Evolutionary conservation across 768 basidiomycete species (phyloP), one percentile per base, ranked within the genome.

Genomic region (Megacollybia marginata): DNA sequence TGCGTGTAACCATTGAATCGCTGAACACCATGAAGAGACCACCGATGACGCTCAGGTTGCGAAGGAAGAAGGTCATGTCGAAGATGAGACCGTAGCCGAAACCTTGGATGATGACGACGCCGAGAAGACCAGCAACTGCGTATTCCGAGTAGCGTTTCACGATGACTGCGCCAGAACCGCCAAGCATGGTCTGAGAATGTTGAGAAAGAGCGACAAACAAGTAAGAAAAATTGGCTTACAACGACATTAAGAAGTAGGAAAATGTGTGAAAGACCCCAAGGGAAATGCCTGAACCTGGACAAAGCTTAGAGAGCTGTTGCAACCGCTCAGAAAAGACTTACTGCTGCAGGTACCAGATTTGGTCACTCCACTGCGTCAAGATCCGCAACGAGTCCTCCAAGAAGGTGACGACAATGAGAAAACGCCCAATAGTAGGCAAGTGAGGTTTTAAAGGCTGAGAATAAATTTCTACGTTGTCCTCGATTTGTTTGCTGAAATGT

Each of bases 31-130:
- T 99, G 69, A 99, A 85, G 43, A 99, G 82, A 48, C 96, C 96
- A 49, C 96, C 96, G 54, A 98, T 92, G 63, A 99, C 96, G 54
- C 86, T 89, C 50, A 99, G 78, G 70, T 98, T 99, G 66, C 96
- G 93, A 42, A 98, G 86, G 92, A 99, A 99, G 80, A 99, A 99
- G 72, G 90, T 98, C 66, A 98, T 78, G 76, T 98, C 96, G 68
- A 99, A 99, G 62, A 99, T 95, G 65, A 99, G 88, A 33, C 96
- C 96, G 62, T 99, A 99, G 57, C 96, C 96, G 58, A 99, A 88
- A 42, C 95, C 95, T 69, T 99, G 96, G 42, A 93, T 82, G 58
- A 98, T 69, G 50, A 99, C 94, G 46, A 98, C 96, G 46, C 73
- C 75, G 48, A 98, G 77, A 43, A 99, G 86, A 57, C 92, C 93